Conservation (phyloP, 108 stramenopile genomes). For the Skeletonema tropicum region DNA sequence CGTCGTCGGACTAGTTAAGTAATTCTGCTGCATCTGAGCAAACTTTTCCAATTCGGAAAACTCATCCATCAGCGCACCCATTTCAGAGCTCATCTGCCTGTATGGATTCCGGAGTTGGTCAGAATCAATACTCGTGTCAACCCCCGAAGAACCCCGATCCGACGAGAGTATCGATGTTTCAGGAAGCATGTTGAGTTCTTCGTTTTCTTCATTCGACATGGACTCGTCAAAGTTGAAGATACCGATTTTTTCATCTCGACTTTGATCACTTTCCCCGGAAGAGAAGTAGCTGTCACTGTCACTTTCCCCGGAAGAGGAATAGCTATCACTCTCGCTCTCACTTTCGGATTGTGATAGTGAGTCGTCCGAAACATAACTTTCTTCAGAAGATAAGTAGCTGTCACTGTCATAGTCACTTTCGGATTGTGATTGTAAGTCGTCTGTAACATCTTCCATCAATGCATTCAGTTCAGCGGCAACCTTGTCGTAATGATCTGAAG, state of each 20-base stretch:
- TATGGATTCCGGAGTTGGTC: neutral
- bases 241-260: neutral
- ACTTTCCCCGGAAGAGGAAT: too few species aligned
- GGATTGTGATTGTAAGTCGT: neutral
- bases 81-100: conserved; percentile 9
- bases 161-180: conserved; percentile 5
- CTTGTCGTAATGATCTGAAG: neutral
- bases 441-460: conserved; percentile 2
- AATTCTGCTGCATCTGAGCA: conserved; percentile 25
- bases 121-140: conserved; percentile 1
- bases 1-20: conserved; percentile 27
- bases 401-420: neutral
- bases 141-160: conserved; percentile 9
- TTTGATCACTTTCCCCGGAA: neutral
- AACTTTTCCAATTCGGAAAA: conserved; percentile 25
- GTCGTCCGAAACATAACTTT: too few species aligned
- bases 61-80: conserved; percentile 16
- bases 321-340: too few species aligned
- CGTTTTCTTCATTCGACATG: conserved; percentile 7
- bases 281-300: neutral
- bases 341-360: too few species aligned
- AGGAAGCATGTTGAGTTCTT: neutral
- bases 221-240: neutral
- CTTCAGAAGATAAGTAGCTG: neutral
- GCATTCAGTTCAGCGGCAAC: neutral